A percentile compares a stretch with the other conserved stretches of the same genome.
These are phyloP conservation scores for Laetiporus sulphureus DNA, from an alignment of 1,284 basidiomycete species.

Conservation along the genomic window DNA sequence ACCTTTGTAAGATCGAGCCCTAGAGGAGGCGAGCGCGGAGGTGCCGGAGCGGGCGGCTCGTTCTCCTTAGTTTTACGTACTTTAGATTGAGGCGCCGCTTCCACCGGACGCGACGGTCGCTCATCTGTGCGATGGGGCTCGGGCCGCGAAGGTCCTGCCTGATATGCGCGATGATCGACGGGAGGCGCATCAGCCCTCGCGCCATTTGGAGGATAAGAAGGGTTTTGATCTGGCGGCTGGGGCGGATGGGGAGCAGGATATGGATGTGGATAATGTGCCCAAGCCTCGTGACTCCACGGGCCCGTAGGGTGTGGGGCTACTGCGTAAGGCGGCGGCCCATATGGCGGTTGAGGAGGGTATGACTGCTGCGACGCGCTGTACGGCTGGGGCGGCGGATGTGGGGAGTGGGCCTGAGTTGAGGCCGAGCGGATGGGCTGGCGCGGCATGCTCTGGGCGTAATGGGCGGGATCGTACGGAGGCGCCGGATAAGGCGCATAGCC, in stretches of 20 bases:
- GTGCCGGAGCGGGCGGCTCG: constrained; percentile 17
- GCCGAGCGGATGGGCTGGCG: constrained; percentile 31
- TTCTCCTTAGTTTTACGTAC: constrained; percentile 20
- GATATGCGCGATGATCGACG: constrained; percentile 18
- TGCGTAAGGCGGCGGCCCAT: constrained; percentile 27
- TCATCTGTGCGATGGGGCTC: constrained; percentile 24
- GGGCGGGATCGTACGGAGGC: constrained; percentile 32
- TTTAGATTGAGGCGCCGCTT: constrained; percentile 13
- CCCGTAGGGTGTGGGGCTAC: constrained; percentile 25
- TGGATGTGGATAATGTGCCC: constrained; percentile 21
- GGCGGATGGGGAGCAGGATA: constrained; percentile 21
- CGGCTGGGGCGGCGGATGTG: constrained; percentile 26
- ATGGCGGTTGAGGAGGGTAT: constrained; percentile 22
- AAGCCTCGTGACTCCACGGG: constrained; percentile 28
- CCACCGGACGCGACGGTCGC: constrained; percentile 15
- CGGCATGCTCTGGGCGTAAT: constrained; percentile 31
- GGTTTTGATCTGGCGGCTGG: constrained; percentile 20
- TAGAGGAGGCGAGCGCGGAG: constrained; percentile 12
- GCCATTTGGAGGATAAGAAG: constrained; percentile 26
- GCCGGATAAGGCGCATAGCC: constrained; percentile 41
- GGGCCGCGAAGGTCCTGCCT: constrained; percentile 19
- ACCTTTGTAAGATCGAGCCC: constrained; percentile 51
- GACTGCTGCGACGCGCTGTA: constrained; percentile 21
- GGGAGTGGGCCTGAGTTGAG: constrained; percentile 33
- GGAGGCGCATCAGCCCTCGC: constrained; percentile 25